Conservation (phyloP, 768 basidiomycete species). For the Cystobasidiopsis lactophilus region DNA sequence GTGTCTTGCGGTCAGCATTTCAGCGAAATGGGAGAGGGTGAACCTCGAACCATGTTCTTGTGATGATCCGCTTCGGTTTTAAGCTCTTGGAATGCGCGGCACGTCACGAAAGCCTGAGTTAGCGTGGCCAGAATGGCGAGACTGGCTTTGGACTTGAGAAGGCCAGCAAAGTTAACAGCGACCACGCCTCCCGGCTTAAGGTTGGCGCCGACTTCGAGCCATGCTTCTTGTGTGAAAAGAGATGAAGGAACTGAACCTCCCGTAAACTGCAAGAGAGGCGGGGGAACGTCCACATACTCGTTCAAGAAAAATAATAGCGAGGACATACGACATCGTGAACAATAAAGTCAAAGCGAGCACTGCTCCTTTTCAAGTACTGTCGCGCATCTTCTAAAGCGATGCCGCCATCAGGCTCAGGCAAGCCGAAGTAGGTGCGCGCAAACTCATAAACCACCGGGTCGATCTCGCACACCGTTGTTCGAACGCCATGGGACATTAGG, state of each 20-base stretch:
- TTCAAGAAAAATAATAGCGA: not conserved
- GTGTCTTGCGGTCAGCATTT: not conserved
- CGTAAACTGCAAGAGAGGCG: slow-evolving; percentile 34
- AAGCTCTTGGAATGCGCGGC: slow-evolving; percentile 62
- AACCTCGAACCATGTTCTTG: slow-evolving; percentile 45
- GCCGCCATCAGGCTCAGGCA: slow-evolving; percentile 37
- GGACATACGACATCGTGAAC: slow-evolving; percentile 80
- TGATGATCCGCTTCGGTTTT: slow-evolving; percentile 27
- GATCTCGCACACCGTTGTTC: slow-evolving; percentile 71
- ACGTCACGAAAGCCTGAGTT: slow-evolving; percentile 45
- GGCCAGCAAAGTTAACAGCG: slow-evolving; percentile 72
- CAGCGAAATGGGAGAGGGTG: not conserved
- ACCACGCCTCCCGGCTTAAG: slow-evolving; percentile 52
- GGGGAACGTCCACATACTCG: not conserved
- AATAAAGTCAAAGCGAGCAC: slow-evolving; percentile 27
- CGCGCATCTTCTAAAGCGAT: slow-evolving; percentile 60
- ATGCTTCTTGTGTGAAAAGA: slow-evolving; percentile 66
- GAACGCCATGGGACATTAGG: slow-evolving; percentile 44
- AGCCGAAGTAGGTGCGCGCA: slow-evolving; percentile 53
- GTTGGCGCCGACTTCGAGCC: slow-evolving; percentile 42
- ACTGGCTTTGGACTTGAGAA: slow-evolving; percentile 38
- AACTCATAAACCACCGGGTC: slow-evolving; percentile 75
- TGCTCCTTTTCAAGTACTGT: slow-evolving; percentile 42
- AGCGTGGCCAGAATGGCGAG: slow-evolving; percentile 50
- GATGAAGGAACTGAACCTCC: slow-evolving; percentile 76